Conservation (phyloP, 345 rosid genomes). For the Gossypium sturtianum region DNA sequence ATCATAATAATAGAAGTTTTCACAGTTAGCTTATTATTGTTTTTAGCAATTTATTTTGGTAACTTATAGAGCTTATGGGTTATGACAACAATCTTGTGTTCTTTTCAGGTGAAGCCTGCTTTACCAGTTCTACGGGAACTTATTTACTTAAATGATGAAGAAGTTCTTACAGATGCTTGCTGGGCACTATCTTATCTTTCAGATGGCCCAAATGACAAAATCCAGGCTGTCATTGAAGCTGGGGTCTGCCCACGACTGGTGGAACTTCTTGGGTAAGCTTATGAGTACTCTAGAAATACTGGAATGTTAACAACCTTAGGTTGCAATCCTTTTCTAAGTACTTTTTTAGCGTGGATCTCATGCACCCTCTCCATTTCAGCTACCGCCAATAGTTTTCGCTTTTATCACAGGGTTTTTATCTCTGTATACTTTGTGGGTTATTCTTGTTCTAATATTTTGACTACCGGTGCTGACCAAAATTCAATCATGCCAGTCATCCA, state of each 20-base stretch:
- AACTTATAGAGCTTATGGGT: neutral
- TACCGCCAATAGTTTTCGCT: conserved; percentile 5
- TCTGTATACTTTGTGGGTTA: conserved; percentile 5
- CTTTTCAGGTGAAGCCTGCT: conserved; percentile 70
- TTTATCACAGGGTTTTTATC: conserved; percentile 12
- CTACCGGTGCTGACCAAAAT: conserved; percentile 16
- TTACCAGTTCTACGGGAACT: conserved; percentile 69
- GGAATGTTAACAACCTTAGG: neutral
- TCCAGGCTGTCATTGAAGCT: conserved; percentile 75
- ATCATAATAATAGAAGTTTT: neutral
- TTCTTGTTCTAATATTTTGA: conserved; percentile 11
- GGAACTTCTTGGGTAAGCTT: conserved; percentile 66
- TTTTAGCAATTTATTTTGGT: neutral
- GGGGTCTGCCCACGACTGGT: conserved; percentile 80
- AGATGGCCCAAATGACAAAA: conserved; percentile 88
- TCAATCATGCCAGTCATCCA: conserved; percentile 52
- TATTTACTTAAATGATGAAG: conserved; percentile 67
- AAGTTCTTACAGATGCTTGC: conserved; percentile 86
- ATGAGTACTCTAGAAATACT: neutral
- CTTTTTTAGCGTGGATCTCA: neutral
- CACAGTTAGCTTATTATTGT: neutral
- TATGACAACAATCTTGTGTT: conserved; percentile 6
- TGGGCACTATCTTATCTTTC: conserved; percentile 78
- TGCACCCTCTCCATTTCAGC: conserved; percentile 5
- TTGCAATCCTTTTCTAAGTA: neutral